Evolutionary conservation across 2,329 filamentous ascomycete genomes (phyloP).

Genomic region (Lecanosticta acicola): DNA sequence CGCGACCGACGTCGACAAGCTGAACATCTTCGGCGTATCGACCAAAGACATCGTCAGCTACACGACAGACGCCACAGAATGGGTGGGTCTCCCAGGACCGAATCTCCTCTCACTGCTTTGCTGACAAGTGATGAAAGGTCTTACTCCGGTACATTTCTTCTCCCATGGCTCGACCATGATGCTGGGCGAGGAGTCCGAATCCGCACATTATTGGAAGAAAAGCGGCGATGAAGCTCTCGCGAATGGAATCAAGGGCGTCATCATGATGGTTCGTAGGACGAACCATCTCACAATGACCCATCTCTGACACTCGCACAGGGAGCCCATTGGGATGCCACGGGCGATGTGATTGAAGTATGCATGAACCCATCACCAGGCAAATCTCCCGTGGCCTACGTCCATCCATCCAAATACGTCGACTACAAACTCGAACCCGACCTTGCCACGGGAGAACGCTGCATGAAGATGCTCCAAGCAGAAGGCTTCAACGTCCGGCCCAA

Average conservation of each 20-base stretch:
- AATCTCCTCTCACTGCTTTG: background rate
- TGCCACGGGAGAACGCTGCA: constrained; percentile 45
- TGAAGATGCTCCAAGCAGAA: constrained; percentile 45
- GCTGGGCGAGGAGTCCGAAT: constrained; percentile 58
- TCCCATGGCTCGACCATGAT: constrained; percentile 69
- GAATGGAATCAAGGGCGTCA: constrained; percentile 54
- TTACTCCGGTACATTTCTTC: constrained; percentile 60
- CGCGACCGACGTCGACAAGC: too few species aligned
- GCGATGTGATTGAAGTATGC: constrained; percentile 54
- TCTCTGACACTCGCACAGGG: too few species aligned
- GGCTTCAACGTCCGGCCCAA: constrained; percentile 54
- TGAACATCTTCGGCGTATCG: too few species aligned
- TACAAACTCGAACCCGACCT: constrained; percentile 60
- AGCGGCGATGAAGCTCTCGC: constrained; percentile 58
- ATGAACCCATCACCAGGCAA: constrained; percentile 57
- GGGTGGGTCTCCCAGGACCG: background rate
- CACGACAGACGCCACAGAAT: background rate
- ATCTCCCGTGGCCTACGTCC: constrained; percentile 60
- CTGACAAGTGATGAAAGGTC: constrained; percentile 2
- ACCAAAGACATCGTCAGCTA: too few species aligned
- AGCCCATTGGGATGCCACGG: constrained; percentile 59
- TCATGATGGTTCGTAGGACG: constrained; percentile 55
- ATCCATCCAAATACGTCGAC: constrained; percentile 58
- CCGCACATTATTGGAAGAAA: constrained; percentile 61
- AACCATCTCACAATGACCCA: background rate